Evolutionary conservation across 257 asterid genomes (phyloP), one percentile per base, ranked within the genome.

Genomic region (Dorcoceras hygrometricum): DNA sequence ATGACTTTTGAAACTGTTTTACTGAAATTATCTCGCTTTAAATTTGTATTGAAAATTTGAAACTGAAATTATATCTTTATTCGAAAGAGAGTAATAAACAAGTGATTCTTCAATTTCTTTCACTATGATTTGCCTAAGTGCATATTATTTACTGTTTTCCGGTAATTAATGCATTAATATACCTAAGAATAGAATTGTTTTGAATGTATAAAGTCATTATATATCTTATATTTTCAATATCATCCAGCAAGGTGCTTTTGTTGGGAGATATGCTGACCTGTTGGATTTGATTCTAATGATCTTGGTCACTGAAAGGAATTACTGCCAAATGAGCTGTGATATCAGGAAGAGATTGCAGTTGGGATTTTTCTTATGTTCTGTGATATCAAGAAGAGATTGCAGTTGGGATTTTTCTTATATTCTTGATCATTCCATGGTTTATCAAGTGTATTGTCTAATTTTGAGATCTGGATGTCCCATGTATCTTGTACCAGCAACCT

Each of bases 311-410:
- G 23, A 28, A 14, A 65, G 59, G 2, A 23, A 23, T 50, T 53
- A 28, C 20, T 66, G 60, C 62, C 12, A 20, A 66, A 63, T 63
- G 67, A 39, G 67, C 56, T 48, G 50, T 50, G 36, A 65, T 50
- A 65, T 50, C 69, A 46, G 48, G 59, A 48, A 18, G 51, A 64
- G 59, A 23, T 46, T 46, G 6, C 25, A 57, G 62, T 19, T 57
- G 32, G 8, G 43, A 24, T 65, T 20, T 8, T 48, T 56, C 11
- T 50, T 29, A 57, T 26, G 9, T 57, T 24, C 56, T 48, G 50
- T 50, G 36, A 65, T 50, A 65, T 50, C 69, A 46, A 28, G 59
- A 48, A 18, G 51, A 64, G 59, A 23, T 46, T 46, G 6, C 25
- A 57, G 62, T 19, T 57, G 32, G 8, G 43, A 24, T 65, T 20